Evolutionary conservation across 2,329 filamentous ascomycete genomes (phyloP).

Genomic region (Pseudocercospora pini-densiflorae): DNA sequence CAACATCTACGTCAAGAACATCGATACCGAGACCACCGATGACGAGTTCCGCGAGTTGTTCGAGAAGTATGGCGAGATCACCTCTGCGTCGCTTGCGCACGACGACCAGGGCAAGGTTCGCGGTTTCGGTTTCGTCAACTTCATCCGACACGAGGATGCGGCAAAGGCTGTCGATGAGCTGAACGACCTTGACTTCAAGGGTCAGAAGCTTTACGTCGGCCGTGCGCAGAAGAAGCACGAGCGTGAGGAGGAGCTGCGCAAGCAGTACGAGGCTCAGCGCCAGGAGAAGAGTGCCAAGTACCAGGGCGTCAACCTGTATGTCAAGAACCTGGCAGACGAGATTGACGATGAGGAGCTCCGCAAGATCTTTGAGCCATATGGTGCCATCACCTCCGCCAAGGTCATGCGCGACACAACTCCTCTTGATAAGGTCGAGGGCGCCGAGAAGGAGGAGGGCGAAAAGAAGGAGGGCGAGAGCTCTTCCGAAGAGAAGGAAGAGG

Average conservation of each 20-base stretch:
- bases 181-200: slow-evolving; percentile 88
- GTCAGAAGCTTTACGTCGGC: slow-evolving; percentile 96
- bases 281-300: slow-evolving; percentile 99
- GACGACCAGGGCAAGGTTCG: slow-evolving; percentile 96
- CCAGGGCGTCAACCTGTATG: slow-evolving; percentile 98
- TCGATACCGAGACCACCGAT: slow-evolving; percentile 80
- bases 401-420: slow-evolving; percentile 87
- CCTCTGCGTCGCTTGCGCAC: slow-evolving; percentile 90
- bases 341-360: slow-evolving; percentile 98
- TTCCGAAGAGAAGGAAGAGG: slow-evolving; percentile 59
- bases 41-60: slow-evolving; percentile 95
- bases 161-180: slow-evolving; percentile 86
- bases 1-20: slow-evolving; percentile 99
- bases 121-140: slow-evolving; percentile 96
- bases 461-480: slow-evolving; percentile 55
- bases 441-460: slow-evolving; percentile 53
- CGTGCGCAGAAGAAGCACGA: slow-evolving; percentile 99
- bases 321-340: slow-evolving; percentile 98
- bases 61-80: slow-evolving; percentile 90
- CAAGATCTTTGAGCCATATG: slow-evolving; percentile 87
- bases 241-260: slow-evolving; percentile 98
- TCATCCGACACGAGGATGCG: slow-evolving; percentile 86
- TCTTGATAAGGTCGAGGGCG: slow-evolving; percentile 50
- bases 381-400: slow-evolving; percentile 97
- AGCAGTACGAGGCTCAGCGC: slow-evolving; percentile 96